A percentile compares a stretch with the other conserved stretches of the same genome.
phyloP scores from a whole-genome alignment of 2,329 filamentous ascomycete species.

The Penicillium sp. region DNA sequence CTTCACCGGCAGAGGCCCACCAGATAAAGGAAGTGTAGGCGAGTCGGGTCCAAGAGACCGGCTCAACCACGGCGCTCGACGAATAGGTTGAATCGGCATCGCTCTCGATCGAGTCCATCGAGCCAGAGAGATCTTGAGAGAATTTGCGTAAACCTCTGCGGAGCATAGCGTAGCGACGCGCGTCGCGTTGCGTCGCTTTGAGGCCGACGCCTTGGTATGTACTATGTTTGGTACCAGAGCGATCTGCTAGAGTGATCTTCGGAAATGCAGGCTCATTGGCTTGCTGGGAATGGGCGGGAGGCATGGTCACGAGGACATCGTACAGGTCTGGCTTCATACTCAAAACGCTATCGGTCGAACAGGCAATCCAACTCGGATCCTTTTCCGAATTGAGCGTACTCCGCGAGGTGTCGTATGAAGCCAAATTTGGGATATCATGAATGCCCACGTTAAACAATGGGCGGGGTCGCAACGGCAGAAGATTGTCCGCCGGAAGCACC shows the following conservation, averaged over 20 bases:
- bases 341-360: slow-evolving; percentile 90
- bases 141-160: slow-evolving; percentile 52
- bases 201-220: slow-evolving; percentile 39
- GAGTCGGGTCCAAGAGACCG: slow-evolving; percentile 53
- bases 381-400: slow-evolving; percentile 28
- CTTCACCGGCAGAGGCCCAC: slow-evolving; percentile 62
- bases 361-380: slow-evolving; percentile 76
- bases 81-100: slow-evolving; percentile 39
- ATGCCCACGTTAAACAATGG: slow-evolving; percentile 92
- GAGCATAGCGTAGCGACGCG: slow-evolving; percentile 69
- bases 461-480: slow-evolving; percentile 59
- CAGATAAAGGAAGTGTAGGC: slow-evolving; percentile 60
- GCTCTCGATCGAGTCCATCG: slow-evolving; percentile 27
- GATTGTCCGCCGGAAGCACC: slow-evolving; percentile 57
- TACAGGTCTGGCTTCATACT: slow-evolving; percentile 79
- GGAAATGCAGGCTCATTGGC: slow-evolving; percentile 66
- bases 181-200: slow-evolving; percentile 84
- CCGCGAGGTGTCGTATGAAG: slow-evolving; percentile 53
- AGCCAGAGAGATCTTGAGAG: slow-evolving; percentile 16
- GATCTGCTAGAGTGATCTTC: slow-evolving; percentile 57
- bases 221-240: slow-evolving; percentile 49
- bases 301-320: slow-evolving; percentile 82
- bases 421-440: slow-evolving; percentile 78
- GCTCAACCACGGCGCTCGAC: slow-evolving; percentile 47
- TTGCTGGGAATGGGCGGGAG: slow-evolving; percentile 54